Conservation (phyloP, 495 filamentous ascomycete species). For the Hyaloscypha finlandica region DNA sequence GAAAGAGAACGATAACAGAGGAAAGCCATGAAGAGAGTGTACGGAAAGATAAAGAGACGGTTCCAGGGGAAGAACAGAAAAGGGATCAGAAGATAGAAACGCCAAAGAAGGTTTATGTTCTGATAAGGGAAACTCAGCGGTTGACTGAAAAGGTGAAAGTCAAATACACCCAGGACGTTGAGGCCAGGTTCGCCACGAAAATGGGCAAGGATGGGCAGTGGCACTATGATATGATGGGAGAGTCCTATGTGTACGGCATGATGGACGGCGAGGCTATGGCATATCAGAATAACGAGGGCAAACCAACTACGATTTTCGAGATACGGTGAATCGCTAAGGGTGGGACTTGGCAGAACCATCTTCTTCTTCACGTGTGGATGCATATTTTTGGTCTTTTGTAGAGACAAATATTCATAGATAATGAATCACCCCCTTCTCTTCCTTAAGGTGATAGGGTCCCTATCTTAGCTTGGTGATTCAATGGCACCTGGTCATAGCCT, state of each 20-base stretch:
- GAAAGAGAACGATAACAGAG: background rate
- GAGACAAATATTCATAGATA: no score
- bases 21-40: background rate
- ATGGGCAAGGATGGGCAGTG: conserved; percentile 2
- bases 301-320: background rate
- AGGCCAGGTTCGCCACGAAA: background rate
- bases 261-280: conserved; percentile 42
- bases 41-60: background rate
- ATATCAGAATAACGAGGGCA: background rate
- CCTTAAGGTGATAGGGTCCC: no score
- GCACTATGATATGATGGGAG: conserved; percentile 32
- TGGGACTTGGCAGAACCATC: background rate
- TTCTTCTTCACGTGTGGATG: no score
- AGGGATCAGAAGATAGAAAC: background rate
- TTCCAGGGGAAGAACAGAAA: conserved; percentile 1
- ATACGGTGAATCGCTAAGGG: background rate
- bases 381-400: no score
- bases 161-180: background rate
- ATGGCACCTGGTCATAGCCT: no score
- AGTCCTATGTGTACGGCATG: conserved; percentile 40
- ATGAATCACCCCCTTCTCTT: no score
- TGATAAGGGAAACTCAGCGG: conserved; percentile 6
- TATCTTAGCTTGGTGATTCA: no score
- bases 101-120: background rate
- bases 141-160: conserved; percentile 6